Conservation (phyloP, 192 early-diverging fungal genomes). For the Coemansia reversa region DNA sequence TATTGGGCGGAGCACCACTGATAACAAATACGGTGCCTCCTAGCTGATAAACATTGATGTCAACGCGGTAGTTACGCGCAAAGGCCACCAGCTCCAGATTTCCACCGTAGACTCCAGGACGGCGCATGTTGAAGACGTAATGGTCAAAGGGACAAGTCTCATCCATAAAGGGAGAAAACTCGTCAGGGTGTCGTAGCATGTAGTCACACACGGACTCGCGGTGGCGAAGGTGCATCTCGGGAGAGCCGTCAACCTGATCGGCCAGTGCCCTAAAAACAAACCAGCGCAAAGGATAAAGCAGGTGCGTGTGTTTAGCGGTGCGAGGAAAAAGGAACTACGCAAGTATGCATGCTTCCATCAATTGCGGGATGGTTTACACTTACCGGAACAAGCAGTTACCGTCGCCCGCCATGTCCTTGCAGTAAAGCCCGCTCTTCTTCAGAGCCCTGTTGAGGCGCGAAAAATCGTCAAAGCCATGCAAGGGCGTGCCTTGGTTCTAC, state of each 20-base stretch:
- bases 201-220: constrained; percentile 63
- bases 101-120: constrained; percentile 64
- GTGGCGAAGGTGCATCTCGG: constrained; percentile 56
- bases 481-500: not conserved
- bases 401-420: constrained; percentile 69
- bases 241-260: constrained; percentile 66
- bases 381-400: constrained; percentile 73
- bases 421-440: constrained; percentile 54
- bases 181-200: constrained; percentile 58
- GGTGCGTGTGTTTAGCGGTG: not conserved
- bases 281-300: not conserved
- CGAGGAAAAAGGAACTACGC: not conserved
- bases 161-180: constrained; percentile 66
- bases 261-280: constrained; percentile 57
- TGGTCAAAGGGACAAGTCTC: constrained; percentile 59
- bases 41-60: constrained; percentile 71
- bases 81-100: constrained; percentile 75
- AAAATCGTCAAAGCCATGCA: constrained; percentile 30
- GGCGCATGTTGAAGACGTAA: constrained; percentile 62
- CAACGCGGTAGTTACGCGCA: constrained; percentile 60
- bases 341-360: not conserved
- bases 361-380: constrained; percentile 8
- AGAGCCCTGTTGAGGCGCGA: constrained; percentile 57
- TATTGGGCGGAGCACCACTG: constrained; percentile 56
- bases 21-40: constrained; percentile 69